These are phyloP conservation scores for Trichophyton equinum DNA, from an alignment of 2,329 filamentous ascomycete genomes.

Conservation along the genomic window DNA sequence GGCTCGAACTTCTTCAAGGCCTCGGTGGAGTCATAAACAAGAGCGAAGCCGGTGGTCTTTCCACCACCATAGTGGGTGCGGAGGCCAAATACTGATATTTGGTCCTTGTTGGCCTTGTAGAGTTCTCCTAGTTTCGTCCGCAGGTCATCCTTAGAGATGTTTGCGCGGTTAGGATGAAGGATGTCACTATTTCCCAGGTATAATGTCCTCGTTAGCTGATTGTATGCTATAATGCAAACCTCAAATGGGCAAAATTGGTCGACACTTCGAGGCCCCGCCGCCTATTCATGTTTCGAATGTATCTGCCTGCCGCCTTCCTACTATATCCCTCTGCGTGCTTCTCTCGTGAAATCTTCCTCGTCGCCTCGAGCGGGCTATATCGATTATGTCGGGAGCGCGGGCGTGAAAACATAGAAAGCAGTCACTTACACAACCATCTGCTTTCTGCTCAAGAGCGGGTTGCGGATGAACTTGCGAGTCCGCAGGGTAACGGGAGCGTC, in stretches of 20 bases:
- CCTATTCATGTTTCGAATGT: background rate
- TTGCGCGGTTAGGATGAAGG: conserved; percentile 95
- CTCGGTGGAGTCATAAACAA: conserved; percentile 96
- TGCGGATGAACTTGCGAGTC: conserved; percentile 99
- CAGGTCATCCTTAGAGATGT: conserved; percentile 99
- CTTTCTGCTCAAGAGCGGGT: conserved; percentile 96
- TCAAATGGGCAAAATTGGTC: background rate
- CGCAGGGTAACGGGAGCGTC: conserved; percentile 68
- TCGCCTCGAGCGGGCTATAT: background rate
- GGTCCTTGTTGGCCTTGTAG: conserved; percentile 97
- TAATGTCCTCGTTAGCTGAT: conserved; percentile 1
- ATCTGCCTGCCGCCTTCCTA: background rate
- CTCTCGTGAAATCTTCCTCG: background rate
- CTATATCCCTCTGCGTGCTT: background rate
- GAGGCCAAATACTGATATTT: conserved; percentile 96
- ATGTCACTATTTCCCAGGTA: conserved; percentile 59
- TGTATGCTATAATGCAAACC: background rate
- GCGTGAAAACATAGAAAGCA: background rate
- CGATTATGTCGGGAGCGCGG: background rate
- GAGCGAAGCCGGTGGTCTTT: conserved; percentile 98
- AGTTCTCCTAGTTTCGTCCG: conserved; percentile 84
- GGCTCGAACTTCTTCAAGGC: conserved; percentile 99
- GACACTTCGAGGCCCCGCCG: conserved; percentile 3
- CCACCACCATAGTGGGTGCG: conserved; percentile 98
- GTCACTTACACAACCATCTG: conserved; percentile 96